Percentiles rank a stretch among this genome's conserved stretches.
Conservation (phyloP, 2,329 filamentous ascomycete species). For the Aspergillus fructus region DNA sequence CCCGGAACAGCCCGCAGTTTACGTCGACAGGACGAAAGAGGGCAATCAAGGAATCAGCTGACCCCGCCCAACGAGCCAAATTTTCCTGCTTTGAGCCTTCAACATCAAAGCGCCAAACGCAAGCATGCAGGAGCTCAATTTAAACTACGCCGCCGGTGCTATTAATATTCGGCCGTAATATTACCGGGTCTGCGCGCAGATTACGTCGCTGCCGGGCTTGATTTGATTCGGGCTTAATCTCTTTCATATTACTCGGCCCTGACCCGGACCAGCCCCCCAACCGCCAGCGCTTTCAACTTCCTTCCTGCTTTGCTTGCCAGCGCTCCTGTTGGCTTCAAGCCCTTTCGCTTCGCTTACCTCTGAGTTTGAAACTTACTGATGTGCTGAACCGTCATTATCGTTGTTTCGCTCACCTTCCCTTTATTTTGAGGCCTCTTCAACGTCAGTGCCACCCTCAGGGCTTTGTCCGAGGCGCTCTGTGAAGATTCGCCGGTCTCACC, state of each 20-base stretch:
- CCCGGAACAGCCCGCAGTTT: not conserved
- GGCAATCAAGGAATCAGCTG: constrained; percentile 19
- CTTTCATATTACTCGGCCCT: constrained; percentile 2
- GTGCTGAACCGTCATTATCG: not conserved
- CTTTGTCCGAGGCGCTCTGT: constrained; percentile 14
- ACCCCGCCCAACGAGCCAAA: constrained; percentile 17
- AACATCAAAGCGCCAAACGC: not conserved
- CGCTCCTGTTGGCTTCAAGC: not conserved
- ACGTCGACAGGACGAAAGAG: not conserved
- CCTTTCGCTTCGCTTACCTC: not conserved
- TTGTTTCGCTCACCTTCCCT: not conserved
- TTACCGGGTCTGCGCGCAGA: constrained; percentile 1
- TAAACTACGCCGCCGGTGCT: not conserved
- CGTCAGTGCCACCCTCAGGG: constrained; percentile 13
- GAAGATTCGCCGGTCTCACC: constrained; percentile 15
- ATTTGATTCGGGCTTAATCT: constrained; percentile 6
- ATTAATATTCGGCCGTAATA: constrained; percentile 6
- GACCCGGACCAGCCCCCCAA: constrained; percentile 4
- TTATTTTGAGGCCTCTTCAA: constrained; percentile 6
- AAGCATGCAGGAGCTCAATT: constrained; percentile 1
- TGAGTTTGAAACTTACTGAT: not conserved
- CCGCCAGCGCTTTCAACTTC: not conserved
- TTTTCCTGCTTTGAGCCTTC: constrained; percentile 10
- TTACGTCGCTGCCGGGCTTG: not conserved
- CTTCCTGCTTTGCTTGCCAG: constrained; percentile 4